Evolutionary conservation across 192 early-diverging fungal species (phyloP), one percentile per base, ranked within the genome.

Genomic region (Backusella macrospora): DNA sequence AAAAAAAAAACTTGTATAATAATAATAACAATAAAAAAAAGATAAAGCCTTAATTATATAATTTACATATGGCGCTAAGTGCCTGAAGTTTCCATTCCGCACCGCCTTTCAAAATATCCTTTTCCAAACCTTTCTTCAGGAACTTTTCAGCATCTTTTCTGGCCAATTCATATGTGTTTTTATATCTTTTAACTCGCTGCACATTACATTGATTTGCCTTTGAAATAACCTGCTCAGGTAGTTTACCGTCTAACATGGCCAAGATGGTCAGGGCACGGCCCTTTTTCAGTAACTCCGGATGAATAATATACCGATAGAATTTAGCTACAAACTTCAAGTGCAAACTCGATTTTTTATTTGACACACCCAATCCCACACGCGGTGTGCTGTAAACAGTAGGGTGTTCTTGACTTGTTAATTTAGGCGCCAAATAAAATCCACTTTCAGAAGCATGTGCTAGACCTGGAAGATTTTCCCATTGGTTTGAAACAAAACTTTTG

Each of bases 251-350:
- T 0, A 72, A 14, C 65, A 68, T 23, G 38, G 46, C 45, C 9
- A 77, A 52, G n/a, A 72, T 46, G 4, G 64, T 42, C 76, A 71
- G 68, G 8, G 64, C 37, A 80, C 48, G 84, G 69, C 78, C 78
- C n/a, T 80, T 80, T 47, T 71, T 64, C 10, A 80, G 37, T 29
- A 72, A 47, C 6, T 72, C 44, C 16, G 70, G 74, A n/a, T 67
- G 39, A 39, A 73, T 13, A 3, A 73, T 65, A 43, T 62, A 75
- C 14, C 79, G 79, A 49, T 80, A 80, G 13, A 49, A 65, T 16
- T 47, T 70, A 45, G 44, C 64, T 4, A 80, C 65, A 59, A 62
- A 80, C 7, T 42, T 14, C 3, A 76, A 59, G 6, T 70, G 71
- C 15, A 37, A 26, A 42, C 45, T 47, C 6, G 42, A 49, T 6